Percentiles rank a stretch among this genome's conserved stretches.
Evolutionary conservation across 169 alveolate species (phyloP).

Genomic region (Babesia bigemina): DNA sequence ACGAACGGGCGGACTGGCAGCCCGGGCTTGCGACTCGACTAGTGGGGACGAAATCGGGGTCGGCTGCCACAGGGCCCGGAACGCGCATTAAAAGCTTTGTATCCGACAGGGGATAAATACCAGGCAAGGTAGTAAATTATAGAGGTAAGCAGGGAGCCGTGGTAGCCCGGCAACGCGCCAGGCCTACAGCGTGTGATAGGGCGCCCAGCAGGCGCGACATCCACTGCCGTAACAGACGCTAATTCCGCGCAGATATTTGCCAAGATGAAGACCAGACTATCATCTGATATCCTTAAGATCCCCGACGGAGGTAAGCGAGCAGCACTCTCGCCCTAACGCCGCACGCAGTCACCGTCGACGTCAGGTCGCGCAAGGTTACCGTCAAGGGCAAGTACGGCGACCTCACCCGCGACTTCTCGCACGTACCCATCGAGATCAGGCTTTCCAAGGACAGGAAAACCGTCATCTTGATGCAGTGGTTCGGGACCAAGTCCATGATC

Average conservation of each 20-base stretch:
- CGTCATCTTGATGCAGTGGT: slow-evolving; percentile 92
- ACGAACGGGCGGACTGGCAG: not conserved
- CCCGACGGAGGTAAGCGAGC: slow-evolving; percentile 76
- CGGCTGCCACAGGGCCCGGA: not conserved
- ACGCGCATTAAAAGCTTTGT: not conserved
- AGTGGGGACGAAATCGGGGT: slow-evolving; percentile 50
- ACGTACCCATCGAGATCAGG: slow-evolving; percentile 93
- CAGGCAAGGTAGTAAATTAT: slow-evolving; percentile 1
- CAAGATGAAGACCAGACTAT: slow-evolving; percentile 74
- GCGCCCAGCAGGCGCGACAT: slow-evolving; percentile 13
- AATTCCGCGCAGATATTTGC: slow-evolving; percentile 11
- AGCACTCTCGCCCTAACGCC: not conserved
- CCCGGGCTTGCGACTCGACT: not conserved
- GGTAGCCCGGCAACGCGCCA: not conserved
- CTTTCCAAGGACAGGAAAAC: slow-evolving; percentile 87
- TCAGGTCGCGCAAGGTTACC: slow-evolving; percentile 92
- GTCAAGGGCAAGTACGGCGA: slow-evolving; percentile 98
- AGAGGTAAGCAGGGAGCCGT: slow-evolving; percentile 6
- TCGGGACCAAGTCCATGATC: slow-evolving; percentile 91
- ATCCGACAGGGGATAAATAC: not conserved
- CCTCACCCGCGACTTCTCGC: slow-evolving; percentile 92
- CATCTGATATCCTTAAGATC: slow-evolving; percentile 70
- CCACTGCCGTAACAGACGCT: not conserved
- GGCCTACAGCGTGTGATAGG: slow-evolving; percentile 1
- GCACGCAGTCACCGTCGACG: slow-evolving; percentile 85